phyloP scores from a whole-genome alignment of 495 filamentous ascomycete species.

The Immersiella caudata region DNA sequence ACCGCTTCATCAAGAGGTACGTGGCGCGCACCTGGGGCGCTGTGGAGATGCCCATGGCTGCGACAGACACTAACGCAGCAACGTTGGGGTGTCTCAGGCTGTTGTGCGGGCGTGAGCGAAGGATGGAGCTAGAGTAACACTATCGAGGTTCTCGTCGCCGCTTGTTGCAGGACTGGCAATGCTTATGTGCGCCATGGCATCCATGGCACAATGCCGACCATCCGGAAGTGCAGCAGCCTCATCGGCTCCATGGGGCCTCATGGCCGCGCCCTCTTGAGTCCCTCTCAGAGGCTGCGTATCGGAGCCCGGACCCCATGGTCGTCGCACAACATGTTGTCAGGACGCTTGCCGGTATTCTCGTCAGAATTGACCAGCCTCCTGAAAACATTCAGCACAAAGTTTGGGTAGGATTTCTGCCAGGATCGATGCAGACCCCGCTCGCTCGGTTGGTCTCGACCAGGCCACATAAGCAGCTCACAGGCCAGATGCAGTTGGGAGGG shows the following conservation, averaged over 20 bases:
- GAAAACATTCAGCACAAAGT: not conserved
- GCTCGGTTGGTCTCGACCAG: conserved; percentile 9
- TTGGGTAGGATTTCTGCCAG: conserved; percentile 8
- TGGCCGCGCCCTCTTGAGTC: not conserved
- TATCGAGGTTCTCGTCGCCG: not conserved
- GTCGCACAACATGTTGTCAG: not conserved
- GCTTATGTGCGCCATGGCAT: conserved; percentile 2
- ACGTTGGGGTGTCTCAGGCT: conserved; percentile 9
- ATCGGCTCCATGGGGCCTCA: not conserved
- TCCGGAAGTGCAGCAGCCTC: not conserved
- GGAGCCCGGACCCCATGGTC: not conserved
- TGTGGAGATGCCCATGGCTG: conserved; percentile 29
- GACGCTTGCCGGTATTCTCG: not conserved
- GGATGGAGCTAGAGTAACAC: not conserved
- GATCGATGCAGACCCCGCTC: conserved; percentile 9
- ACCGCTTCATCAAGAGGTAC: conserved; percentile 32
- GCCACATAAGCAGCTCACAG: conserved; percentile 7
- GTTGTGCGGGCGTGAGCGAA: not conserved
- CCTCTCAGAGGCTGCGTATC: not conserved
- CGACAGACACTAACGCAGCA: not conserved
- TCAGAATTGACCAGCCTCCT: conserved; percentile 1
- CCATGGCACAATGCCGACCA: not conserved
- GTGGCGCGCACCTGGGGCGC: conserved; percentile 28
- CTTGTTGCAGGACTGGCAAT: not conserved
- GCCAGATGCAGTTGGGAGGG: too few species aligned